A percentile compares a stretch with the other conserved stretches of the same genome.
phyloP scores from a whole-genome alignment of 176 grass and related monocot species.

The Chloris gayana region DNA sequence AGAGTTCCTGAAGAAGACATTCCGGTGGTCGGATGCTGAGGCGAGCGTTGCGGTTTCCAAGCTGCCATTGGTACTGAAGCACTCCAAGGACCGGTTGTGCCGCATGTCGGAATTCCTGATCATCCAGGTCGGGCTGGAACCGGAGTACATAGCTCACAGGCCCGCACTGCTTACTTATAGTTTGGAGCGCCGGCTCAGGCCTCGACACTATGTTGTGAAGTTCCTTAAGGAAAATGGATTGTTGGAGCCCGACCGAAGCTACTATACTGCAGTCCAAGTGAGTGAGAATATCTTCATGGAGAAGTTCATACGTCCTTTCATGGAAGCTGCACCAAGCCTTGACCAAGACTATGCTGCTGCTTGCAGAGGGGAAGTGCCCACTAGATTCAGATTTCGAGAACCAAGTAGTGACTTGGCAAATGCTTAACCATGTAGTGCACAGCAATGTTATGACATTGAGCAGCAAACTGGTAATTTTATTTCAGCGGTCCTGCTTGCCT shows the following conservation, averaged over 20 bases:
- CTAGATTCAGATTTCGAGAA: conserved; percentile 27
- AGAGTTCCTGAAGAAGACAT: conserved; percentile 43
- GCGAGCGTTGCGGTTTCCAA: conserved; percentile 39
- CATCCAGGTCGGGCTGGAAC: conserved; percentile 38
- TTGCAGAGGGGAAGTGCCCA: conserved; percentile 26
- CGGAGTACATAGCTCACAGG: conserved; percentile 41
- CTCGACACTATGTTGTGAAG: conserved; percentile 50
- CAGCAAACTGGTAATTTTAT: conserved; percentile 12
- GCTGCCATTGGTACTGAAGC: conserved; percentile 39
- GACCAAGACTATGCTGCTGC: conserved; percentile 43
- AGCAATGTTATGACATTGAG: conserved; percentile 20
- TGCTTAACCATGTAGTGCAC: neutral
- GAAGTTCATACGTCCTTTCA: conserved; percentile 55
- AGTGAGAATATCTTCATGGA: conserved; percentile 52
- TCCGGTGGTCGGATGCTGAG: conserved; percentile 56
- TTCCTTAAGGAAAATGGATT: conserved; percentile 56
- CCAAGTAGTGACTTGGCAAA: neutral
- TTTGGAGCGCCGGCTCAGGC: conserved; percentile 52
- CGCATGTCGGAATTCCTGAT: conserved; percentile 48
- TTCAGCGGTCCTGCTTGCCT: conserved; percentile 20
- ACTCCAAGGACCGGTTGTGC: conserved; percentile 49
- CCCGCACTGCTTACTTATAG: conserved; percentile 61
- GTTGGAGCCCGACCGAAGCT: conserved; percentile 33
- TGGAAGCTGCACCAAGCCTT: conserved; percentile 38
- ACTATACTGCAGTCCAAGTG: conserved; percentile 31